Conservation (phyloP, 176 grass and related monocot species). For the Triticum timopheevii region DNA sequence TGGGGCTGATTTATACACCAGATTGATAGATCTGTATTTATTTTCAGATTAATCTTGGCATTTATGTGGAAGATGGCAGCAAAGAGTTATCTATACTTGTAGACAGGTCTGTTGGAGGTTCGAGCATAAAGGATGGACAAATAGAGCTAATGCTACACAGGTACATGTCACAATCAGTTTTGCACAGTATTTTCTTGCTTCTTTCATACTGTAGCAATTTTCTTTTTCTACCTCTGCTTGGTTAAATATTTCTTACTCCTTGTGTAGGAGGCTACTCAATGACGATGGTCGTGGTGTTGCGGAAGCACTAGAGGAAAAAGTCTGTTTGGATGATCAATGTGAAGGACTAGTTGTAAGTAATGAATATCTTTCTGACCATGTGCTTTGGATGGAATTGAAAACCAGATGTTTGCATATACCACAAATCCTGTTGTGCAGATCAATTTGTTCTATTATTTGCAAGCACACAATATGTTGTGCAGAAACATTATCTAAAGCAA, state of each 20-base stretch:
- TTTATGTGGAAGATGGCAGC: constrained; percentile 86
- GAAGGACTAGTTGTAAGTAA: constrained; percentile 84
- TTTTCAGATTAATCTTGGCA: constrained; percentile 90
- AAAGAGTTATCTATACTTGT: constrained; percentile 82
- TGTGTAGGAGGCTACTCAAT: constrained; percentile 77
- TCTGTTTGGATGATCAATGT: constrained; percentile 64
- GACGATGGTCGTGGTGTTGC: constrained; percentile 84
- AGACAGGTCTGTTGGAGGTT: constrained; percentile 85
- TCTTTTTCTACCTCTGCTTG: not conserved
- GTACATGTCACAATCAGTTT: constrained; percentile 26
- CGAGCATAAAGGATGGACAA: constrained; percentile 89
- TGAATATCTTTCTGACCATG: not conserved
- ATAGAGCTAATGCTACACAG: constrained; percentile 97
- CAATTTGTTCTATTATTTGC: constrained; percentile 11
- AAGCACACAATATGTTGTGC: not conserved
- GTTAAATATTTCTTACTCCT: constrained; percentile 22
- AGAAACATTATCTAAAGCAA: not conserved
- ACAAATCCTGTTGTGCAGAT: not conserved
- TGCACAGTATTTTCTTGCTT: constrained; percentile 26
- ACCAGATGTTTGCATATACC: not conserved
- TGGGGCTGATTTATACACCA: not conserved
- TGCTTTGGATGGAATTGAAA: constrained; percentile 8
- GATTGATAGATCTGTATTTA: not conserved
- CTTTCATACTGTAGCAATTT: not conserved
- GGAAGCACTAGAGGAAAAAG: constrained; percentile 83